Conservation (phyloP, 495 filamentous ascomycete species). For the Cairneyella variabilis region DNA sequence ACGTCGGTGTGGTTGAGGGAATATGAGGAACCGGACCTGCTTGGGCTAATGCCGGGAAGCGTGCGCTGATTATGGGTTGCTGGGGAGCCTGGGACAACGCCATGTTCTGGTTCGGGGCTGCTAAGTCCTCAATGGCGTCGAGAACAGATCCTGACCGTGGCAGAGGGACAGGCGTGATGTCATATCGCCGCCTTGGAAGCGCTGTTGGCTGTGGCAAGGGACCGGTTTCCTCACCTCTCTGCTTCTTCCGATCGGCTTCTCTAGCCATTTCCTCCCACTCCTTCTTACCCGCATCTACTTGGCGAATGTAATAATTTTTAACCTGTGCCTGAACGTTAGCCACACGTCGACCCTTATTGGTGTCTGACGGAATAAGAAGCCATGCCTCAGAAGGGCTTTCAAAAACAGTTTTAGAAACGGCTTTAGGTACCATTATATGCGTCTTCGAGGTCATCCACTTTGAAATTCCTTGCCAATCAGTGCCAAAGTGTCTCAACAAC, state of each 20-base stretch:
- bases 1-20: slow-evolving; percentile 13
- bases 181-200: slow-evolving; percentile 34
- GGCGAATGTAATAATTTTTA: slow-evolving; percentile 84
- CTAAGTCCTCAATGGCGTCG: slow-evolving; percentile 20
- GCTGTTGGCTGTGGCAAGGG: slow-evolving; percentile 55
- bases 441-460: slow-evolving; percentile 88
- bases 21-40: slow-evolving; percentile 24
- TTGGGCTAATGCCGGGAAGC: slow-evolving; percentile 25
- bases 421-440: slow-evolving; percentile 74
- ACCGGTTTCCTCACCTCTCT: slow-evolving; percentile 67
- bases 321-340: slow-evolving; percentile 56
- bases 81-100: slow-evolving; percentile 26
- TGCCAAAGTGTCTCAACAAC: slow-evolving; percentile 77
- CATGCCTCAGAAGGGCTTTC: no score
- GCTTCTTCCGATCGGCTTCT: slow-evolving; percentile 66
- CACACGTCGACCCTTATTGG: slow-evolving; percentile 19
- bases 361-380: slow-evolving; percentile 25
- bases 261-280: slow-evolving; percentile 64
- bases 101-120: slow-evolving; percentile 11
- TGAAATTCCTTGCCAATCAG: slow-evolving; percentile 83
- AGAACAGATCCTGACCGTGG: slow-evolving; percentile 18
- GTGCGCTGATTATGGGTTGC: slow-evolving; percentile 26
- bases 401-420: slow-evolving; percentile 15
- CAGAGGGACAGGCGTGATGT: slow-evolving; percentile 21
- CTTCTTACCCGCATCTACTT: slow-evolving; percentile 55